Base-by-base conservation (phyloP, 176 grass and related monocot genomes). In the Otatea glauca region DNA sequence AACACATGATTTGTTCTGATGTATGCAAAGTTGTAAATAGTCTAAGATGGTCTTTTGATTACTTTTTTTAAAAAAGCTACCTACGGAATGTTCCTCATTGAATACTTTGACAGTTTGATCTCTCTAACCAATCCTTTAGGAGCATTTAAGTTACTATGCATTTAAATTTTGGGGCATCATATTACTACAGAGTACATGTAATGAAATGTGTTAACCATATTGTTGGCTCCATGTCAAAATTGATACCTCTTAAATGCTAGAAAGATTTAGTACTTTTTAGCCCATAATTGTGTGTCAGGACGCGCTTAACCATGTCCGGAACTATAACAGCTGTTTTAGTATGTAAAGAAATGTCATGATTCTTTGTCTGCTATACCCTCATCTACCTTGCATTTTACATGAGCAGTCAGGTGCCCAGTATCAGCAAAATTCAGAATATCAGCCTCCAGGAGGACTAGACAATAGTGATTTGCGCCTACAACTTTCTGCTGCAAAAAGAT, bases 401-500 rank as follows among this genome's bases (percentile, higher is more conserved):
- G 59, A 68, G 25, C 85, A 88, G 88, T 86, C 64, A 12, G 74
- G 81, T 75, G 29, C 85, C 27, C 68, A 86, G 56, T 74, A 41
- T 86, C 87, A 63, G 68, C 83, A 86, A 84, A 86, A 53, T 72
- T 64, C 75, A 71, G 85, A 88, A 80, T 79, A 94, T 50, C 72
- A 81, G 9, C 32, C 86, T 60, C 82, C 43, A 74, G 81, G 75
- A 81, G 51, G 50, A 55, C 76, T 90, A 68, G 86, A 88, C 61
- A 66, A 80, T 48, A 83, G 80, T 83, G 86, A 96, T 82, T 74
- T 99, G 77, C 64, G 79, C 23, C 49, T 85, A 29, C 89, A 87
- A 80, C 77, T 99, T 84, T 94, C 93, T 85, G 96, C 91, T 65
- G 88, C 96, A 56, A 95, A 89, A 85, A 88, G 70, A 73, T 96